Conservation (phyloP, 176 grass and related monocot species). For the Aegilops tauschii region DNA sequence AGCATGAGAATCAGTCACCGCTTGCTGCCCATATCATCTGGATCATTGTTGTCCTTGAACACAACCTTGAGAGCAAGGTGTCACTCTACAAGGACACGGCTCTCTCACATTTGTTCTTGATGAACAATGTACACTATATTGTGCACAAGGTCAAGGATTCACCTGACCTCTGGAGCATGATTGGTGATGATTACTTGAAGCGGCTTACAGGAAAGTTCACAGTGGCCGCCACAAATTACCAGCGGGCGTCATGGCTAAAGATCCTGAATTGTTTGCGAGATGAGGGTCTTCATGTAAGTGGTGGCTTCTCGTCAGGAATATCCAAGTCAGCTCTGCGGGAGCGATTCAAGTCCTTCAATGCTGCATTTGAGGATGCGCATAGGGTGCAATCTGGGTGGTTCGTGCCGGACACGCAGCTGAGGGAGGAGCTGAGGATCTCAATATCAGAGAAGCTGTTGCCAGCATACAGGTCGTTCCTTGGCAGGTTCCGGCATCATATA, state of each 20-base stretch:
- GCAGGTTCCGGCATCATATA: slow-evolving; percentile 87
- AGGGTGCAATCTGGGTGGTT: slow-evolving; percentile 69
- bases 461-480: slow-evolving; percentile 86
- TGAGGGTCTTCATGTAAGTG: slow-evolving; percentile 82
- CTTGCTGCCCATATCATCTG: slow-evolving; percentile 75
- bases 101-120: slow-evolving; percentile 69
- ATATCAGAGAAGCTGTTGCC: slow-evolving; percentile 84
- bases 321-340: slow-evolving; percentile 76
- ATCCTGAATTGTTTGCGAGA: slow-evolving; percentile 82
- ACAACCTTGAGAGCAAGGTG: slow-evolving; percentile 78
- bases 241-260: slow-evolving; percentile 64
- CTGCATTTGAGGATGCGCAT: slow-evolving; percentile 77
- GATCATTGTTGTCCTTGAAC: slow-evolving; percentile 83
- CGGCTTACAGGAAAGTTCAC: slow-evolving; percentile 72
- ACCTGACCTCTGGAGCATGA: slow-evolving; percentile 61
- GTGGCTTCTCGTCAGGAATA: slow-evolving; percentile 77
- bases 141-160: slow-evolving; percentile 89
- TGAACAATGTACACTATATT: slow-evolving; percentile 98
- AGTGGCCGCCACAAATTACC: slow-evolving; percentile 55
- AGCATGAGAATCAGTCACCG: slow-evolving; percentile 61
- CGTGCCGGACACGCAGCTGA: slow-evolving; percentile 77
- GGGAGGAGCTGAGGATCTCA: slow-evolving; percentile 88
- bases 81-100: slow-evolving; percentile 73
- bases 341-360: slow-evolving; percentile 86
- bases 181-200: slow-evolving; percentile 80